phyloP scores from a whole-genome alignment of 2,329 filamentous ascomycete species.

The Helotiales sp. region DNA sequence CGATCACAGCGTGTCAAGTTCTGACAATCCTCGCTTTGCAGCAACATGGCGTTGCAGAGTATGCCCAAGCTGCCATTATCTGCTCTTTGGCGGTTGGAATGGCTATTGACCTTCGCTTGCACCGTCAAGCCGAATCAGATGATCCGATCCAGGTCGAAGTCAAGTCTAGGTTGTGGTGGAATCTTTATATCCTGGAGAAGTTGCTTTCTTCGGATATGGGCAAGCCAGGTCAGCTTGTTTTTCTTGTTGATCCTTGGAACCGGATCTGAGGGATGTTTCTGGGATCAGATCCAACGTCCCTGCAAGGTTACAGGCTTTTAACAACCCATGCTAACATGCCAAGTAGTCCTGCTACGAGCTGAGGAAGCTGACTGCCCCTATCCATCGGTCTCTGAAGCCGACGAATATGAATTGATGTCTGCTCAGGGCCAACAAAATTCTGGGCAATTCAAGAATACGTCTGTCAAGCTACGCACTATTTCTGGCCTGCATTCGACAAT shows the following conservation, averaged over 20 bases:
- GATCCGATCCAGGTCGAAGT: slow-evolving; percentile 38
- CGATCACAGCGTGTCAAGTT: slow-evolving; percentile 40
- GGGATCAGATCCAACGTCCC: neutral
- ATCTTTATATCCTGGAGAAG: slow-evolving; percentile 42
- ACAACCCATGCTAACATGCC: neutral
- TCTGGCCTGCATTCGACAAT: slow-evolving; percentile 40
- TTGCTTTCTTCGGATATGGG: slow-evolving; percentile 41
- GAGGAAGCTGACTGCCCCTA: slow-evolving; percentile 40
- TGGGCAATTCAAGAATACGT: slow-evolving; percentile 21
- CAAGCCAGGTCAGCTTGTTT: slow-evolving; percentile 22
- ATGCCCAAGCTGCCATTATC: slow-evolving; percentile 38
- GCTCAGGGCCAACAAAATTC: slow-evolving; percentile 13
- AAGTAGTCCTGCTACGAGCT: slow-evolving; percentile 25
- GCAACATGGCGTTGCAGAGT: slow-evolving; percentile 42
- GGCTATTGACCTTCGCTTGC: slow-evolving; percentile 40
- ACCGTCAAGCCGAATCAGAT: slow-evolving; percentile 32
- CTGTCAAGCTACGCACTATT: slow-evolving; percentile 39
- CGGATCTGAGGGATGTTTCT: too few species aligned
- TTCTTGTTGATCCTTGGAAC: too few species aligned
- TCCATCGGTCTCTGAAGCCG: slow-evolving; percentile 39
- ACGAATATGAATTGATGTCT: slow-evolving; percentile 42
- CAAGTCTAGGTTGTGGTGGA: slow-evolving; percentile 42
- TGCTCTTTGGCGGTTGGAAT: slow-evolving; percentile 39
- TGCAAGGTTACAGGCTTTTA: neutral
- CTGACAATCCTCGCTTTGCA: slow-evolving; percentile 39